These are phyloP conservation scores for Pichia sp. DNA, from an alignment of 1,139 yeast species.

Conservation along the genomic window DNA sequence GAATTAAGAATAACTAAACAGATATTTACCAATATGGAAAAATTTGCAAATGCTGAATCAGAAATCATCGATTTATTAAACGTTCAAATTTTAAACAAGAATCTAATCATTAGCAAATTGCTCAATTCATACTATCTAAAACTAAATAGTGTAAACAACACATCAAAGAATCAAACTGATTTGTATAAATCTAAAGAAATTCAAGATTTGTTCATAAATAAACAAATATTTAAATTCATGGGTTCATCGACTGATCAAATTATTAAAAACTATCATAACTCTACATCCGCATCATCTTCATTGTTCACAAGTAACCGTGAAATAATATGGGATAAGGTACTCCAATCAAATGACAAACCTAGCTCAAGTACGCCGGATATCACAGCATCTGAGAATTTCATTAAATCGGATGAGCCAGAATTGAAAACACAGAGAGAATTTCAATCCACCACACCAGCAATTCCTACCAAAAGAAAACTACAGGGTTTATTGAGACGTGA, in stretches of 20 bases:
- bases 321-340: neutral
- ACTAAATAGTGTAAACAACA: neutral
- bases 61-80: neutral
- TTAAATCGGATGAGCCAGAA: neutral
- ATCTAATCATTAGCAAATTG: slow-evolving; percentile 20
- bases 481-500: slow-evolving; percentile 10
- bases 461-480: slow-evolving; percentile 4
- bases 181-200: slow-evolving; percentile 1
- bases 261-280: neutral
- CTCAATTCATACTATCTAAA: slow-evolving; percentile 3
- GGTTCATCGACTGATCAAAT: neutral
- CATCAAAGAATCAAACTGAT: neutral
- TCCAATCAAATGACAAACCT: neutral
- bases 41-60: slow-evolving; percentile 14
- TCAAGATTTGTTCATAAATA: slow-evolving; percentile 5
- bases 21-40: slow-evolving; percentile 4
- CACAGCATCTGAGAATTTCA: neutral
- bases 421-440: neutral
- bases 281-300: neutral
- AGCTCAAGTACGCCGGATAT: neutral
- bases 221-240: neutral
- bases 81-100: slow-evolving; percentile 17
- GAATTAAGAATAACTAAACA: slow-evolving; percentile 4
- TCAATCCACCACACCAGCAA: neutral
- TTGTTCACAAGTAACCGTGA: neutral